Base-by-base conservation (phyloP, 108 stramenopile species). In the Skeletonema menzelii region DNA sequence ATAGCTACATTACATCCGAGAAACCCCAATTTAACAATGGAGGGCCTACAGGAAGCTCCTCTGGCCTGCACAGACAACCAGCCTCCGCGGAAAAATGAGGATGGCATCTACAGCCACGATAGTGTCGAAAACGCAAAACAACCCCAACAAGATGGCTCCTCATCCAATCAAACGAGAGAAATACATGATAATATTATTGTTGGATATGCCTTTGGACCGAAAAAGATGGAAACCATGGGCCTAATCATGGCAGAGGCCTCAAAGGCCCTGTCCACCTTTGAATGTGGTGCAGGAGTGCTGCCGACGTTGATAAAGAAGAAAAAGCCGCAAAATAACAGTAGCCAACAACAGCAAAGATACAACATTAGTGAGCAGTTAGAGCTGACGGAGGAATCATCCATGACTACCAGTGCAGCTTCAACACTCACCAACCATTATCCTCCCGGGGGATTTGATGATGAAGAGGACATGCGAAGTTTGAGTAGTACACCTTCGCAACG, bases 211-310 rank as follows among this genome's bases (percentile, higher is more conserved):
- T 95, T 95, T 73, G 94, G 91, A 13, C 86, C 86, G 0, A 95
- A 95, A 74, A 95, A 95, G 69, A 95, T 95, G 94, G 89, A 87
- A 56, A 89, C 94, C 17, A 95, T 95, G 94, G 86, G 86, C 22
- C 70, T 84, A 15, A 88, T 95, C 58, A 91, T 95, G 94, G 89
- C 88, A 10, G 89, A 92, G 70, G 91, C 94, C 1, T 85, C 86
- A 58, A 85, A 80, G 40, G 82, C 87, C 6, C 57, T 72, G 13
- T 76, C 73, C 10, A 80, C 75, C 2, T 57, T 82, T 27, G 83
- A 42, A 27, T 73, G 59, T 46, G 63, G 35, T 46, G 67, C 17
- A 67, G 47, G 46, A 72, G 24, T 30, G 56, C 66, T 12, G 30
- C 34, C 6, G 38, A 75, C 37, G 30, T 20, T 15, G 67, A 59